phyloP scores from a whole-genome alignment of 345 rosid genomes.

The Boechera stricta region DNA sequence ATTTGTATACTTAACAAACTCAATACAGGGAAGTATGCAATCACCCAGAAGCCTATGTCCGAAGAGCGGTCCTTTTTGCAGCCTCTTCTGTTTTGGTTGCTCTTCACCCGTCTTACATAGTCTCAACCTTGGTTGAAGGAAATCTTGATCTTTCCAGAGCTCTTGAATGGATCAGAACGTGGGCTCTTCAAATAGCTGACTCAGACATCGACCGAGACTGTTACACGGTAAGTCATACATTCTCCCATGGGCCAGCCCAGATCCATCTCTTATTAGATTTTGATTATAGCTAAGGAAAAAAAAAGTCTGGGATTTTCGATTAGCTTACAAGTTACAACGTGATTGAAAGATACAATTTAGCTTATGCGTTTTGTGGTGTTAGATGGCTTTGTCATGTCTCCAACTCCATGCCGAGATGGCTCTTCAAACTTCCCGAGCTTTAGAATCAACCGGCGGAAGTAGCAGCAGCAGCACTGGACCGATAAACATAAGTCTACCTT shows the following conservation, averaged over 20 bases:
- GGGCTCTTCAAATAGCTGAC: conserved; percentile 80
- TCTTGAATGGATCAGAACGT: conserved; percentile 90
- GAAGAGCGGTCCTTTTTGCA: conserved; percentile 87
- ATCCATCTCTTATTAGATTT: conserved; percentile 5
- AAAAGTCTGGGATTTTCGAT: neutral
- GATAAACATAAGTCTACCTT: conserved; percentile 34
- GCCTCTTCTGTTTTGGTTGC: conserved; percentile 79
- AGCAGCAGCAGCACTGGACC: conserved; percentile 33
- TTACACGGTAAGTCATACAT: conserved; percentile 61
- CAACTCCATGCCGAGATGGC: conserved; percentile 92
- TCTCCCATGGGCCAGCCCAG: conserved; percentile 1
- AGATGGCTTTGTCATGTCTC: conserved; percentile 96
- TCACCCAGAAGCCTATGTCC: conserved; percentile 91
- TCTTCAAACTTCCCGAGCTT: conserved; percentile 84
- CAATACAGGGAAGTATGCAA: conserved; percentile 76
- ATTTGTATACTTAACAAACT: conserved; percentile 21
- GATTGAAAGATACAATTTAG: neutral
- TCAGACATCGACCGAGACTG: conserved; percentile 88
- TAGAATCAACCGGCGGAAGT: conserved; percentile 51
- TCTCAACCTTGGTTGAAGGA: conserved; percentile 77
- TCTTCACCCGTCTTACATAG: conserved; percentile 85
- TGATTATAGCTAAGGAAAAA: conserved; percentile 15
- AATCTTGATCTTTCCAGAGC: conserved; percentile 70
- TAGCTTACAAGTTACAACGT: conserved; percentile 8
- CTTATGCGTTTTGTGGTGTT: neutral